Evolutionary conservation across 441 rosid genomes (phyloP), one percentile per base, ranked within the genome.

Genomic region (Eruca vesicaria): DNA sequence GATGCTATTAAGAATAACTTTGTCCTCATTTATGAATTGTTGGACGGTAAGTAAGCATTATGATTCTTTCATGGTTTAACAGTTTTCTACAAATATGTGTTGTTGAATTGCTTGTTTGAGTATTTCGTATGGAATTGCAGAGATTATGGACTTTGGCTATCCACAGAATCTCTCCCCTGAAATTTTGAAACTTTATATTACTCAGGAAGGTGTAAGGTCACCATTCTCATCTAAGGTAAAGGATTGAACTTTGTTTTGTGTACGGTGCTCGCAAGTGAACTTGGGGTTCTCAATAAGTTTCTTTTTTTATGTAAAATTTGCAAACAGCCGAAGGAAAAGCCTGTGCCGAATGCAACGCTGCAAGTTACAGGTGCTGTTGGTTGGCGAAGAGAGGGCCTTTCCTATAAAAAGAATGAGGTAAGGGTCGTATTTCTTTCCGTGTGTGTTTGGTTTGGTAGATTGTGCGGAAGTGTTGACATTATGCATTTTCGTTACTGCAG

Each of bases 341-440:
- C 97, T 68, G 94, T 93, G 60, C 99, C 99, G 19, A 96, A 96
- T 83, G 99, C 99, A 58, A 96, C 99, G 26, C 83, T 96, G 78
- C 99, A 96, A 96, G 99, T 96, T 81, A 96, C 99, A 0, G 98
- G 99, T 76, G 98, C 98, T 75, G 98, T 96, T 81, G 99, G 99
- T 58, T 96, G 98, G 98, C 87, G 99, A 71, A 93, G 99, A 82
- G 99, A 96, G 86, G 99, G 98, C 43, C 98, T 93, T 81, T 80
- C 69, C 77, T 93, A 96, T 81, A 96, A 96, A 76, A 93, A 96
- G 87, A 93, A 96, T 75, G 99, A 96, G 94, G 99, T 91, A 75
- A 82, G 45, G 7, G 6, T 56, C 66, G 41, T 15, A 56, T 45
- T 70, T 61, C 8, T 31, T 60, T 57, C 31, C 23, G n/a, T 29